Conservation (phyloP, 2,329 filamentous ascomycete genomes). For the Penicillium sp. region DNA sequence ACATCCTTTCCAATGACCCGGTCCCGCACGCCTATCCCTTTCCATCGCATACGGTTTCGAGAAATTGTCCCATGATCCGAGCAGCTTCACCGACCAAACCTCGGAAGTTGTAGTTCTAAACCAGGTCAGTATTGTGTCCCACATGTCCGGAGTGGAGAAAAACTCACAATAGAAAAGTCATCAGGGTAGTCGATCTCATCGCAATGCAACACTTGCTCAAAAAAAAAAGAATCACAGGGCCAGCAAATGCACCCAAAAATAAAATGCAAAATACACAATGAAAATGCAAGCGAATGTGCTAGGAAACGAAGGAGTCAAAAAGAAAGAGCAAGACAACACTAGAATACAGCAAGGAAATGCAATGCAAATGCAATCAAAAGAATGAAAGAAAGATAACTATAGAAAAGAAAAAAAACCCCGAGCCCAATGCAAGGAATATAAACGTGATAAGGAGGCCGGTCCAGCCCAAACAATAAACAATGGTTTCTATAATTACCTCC, state of each 20-base stretch:
- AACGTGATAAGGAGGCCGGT: slow-evolving; percentile 5
- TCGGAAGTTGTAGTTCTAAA: slow-evolving; percentile 37
- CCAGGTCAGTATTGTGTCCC: slow-evolving; percentile 21
- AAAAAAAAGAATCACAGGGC: slow-evolving; percentile 4
- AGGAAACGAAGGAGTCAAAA: slow-evolving; percentile 7
- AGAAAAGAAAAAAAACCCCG: slow-evolving; percentile 1
- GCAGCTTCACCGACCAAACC: slow-evolving; percentile 67
- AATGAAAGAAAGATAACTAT: not conserved
- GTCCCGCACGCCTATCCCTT: slow-evolving; percentile 72
- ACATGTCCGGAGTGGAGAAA: not conserved
- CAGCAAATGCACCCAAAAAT: slow-evolving; percentile 5
- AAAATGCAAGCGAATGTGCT: slow-evolving; percentile 6
- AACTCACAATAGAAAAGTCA: slow-evolving; percentile 40
- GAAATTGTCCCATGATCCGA: slow-evolving; percentile 98
- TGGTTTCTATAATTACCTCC: slow-evolving; percentile 24
- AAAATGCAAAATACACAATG: slow-evolving; percentile 4
- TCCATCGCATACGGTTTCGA: slow-evolving; percentile 75
- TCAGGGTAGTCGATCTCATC: slow-evolving; percentile 38
- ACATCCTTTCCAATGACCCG: slow-evolving; percentile 81
- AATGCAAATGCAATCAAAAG: slow-evolving; percentile 13
- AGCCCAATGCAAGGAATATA: slow-evolving; percentile 7
- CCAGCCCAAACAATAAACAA: slow-evolving; percentile 15
- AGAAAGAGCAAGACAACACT: slow-evolving; percentile 9
- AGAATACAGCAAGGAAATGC: slow-evolving; percentile 20
- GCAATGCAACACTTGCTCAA: slow-evolving; percentile 14